Percentiles rank a stretch among this genome's conserved stretches.
phyloP scores from a whole-genome alignment of 2,329 filamentous ascomycete genomes.

The Xylaria hypoxylon region DNA sequence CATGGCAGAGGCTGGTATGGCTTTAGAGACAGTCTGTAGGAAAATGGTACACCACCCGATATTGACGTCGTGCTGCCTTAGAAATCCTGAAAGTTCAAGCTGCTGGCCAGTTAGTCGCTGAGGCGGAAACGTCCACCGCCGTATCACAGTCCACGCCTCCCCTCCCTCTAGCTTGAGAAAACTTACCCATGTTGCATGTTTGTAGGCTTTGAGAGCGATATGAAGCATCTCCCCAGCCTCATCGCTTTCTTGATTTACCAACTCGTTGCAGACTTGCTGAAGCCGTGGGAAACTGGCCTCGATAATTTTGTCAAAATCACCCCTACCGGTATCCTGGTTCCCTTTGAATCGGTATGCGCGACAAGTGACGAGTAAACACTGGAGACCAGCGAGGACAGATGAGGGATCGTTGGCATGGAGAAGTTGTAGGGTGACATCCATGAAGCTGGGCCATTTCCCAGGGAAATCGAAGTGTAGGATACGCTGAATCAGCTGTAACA shows the following conservation, averaged over 20 bases:
- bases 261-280: constrained; percentile 84
- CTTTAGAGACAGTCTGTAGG: constrained; percentile 87
- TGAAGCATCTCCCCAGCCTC: constrained; percentile 98
- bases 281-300: constrained; percentile 90
- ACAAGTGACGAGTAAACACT: constrained; percentile 94
- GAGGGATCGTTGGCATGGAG: constrained; percentile 86
- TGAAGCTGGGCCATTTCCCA: constrained; percentile 90
- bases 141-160: not conserved
- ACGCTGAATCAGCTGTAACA: constrained; percentile 94
- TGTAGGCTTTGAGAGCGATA: constrained; percentile 94
- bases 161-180: not conserved
- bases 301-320: constrained; percentile 94
- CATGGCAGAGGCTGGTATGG: constrained; percentile 82
- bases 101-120: constrained; percentile 55
- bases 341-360: constrained; percentile 94
- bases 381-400: constrained; percentile 91
- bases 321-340: constrained; percentile 77
- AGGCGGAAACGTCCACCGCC: not conserved
- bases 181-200: constrained; percentile 95
- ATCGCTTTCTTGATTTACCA: constrained; percentile 90
- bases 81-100: constrained; percentile 85
- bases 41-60: constrained; percentile 98
- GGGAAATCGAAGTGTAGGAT: constrained; percentile 97
- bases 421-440: constrained; percentile 90
- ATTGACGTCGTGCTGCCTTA: constrained; percentile 84